Base-by-base conservation (phyloP, 352 stramenopile species). In the Phytophthora aleatoria region DNA sequence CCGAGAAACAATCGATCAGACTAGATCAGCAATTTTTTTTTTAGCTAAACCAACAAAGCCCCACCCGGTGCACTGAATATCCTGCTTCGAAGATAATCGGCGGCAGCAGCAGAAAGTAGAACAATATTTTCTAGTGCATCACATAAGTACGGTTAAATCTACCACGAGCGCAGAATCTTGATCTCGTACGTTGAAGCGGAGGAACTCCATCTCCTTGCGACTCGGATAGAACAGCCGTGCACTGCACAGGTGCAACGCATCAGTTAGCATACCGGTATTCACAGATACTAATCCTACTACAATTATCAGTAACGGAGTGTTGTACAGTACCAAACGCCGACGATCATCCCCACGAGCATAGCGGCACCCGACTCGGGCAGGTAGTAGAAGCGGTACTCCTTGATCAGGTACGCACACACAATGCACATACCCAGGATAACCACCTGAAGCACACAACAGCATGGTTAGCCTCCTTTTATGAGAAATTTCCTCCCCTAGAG, bases 1-100 rank as follows among this genome's bases (percentile, higher is more conserved):
- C 13, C 16, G 13, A 52, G 12, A 52, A 15, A 20, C 33, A 56
- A 15, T 16, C 12, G 20, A 36, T 55, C 10, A 44, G 24, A 36
- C 6, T 42, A 11, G 26, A 38, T 13, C 3, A 35, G 50, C 2
- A 38, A 61, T n/a, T n/a, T n/a, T n/a, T n/a, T n/a, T n/a, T 44
- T 20, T 20, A 20, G 20, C 5, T 27, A 30, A 47, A 47, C 8
- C 16, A 5, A 31, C 24, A 49, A 20, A 50, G 5, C 9, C 59
- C 16, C 67, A 90, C 83, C 67, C 83, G 74, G 69, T 94, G 81
- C 1, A 98, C 72, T 31, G 90, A 97, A 71, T 98, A 98, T 0
- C 96, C 96, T 0, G 95, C 96, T 77, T 99, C 96, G 66, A 99
- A 99, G 59, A 99, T 99, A 57, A 99, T 99, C 6, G 96, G 95